Conservation (phyloP, 345 rosid genomes). For the Carallia brachiata region DNA sequence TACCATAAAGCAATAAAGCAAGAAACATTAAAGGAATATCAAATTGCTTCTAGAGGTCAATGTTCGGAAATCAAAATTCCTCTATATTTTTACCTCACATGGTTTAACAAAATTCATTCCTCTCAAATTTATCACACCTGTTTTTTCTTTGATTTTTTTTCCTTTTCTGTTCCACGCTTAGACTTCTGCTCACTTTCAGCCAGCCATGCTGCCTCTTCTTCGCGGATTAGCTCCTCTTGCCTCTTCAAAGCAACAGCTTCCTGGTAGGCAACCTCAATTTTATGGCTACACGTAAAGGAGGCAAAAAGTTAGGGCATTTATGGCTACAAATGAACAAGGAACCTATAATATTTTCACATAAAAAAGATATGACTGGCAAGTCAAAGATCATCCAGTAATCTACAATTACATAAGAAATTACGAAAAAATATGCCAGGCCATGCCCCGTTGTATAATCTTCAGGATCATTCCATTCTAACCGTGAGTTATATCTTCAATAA, state of each 20-base stretch:
- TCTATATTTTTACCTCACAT: neutral
- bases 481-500: too few relatives aligned
- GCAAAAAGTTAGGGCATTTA: conserved; percentile 6
- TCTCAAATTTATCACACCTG: conserved; percentile 40
- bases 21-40: neutral
- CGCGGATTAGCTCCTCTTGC: conserved; percentile 96
- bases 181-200: conserved; percentile 83
- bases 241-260: conserved; percentile 88
- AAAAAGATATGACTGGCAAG: neutral
- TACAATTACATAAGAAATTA: too few relatives aligned
- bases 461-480: too few relatives aligned
- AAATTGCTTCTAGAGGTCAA: neutral
- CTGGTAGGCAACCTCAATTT: conserved; percentile 88
- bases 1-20: neutral
- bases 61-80: neutral
- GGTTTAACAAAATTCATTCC: too few relatives aligned
- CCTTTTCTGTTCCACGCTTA: conserved; percentile 72
- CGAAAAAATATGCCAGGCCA: too few relatives aligned
- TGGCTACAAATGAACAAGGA: neutral
- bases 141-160: conserved; percentile 88
- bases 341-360: neutral
- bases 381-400: neutral
- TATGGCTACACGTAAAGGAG: conserved; percentile 50
- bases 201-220: conserved; percentile 85
- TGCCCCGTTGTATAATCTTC: too few relatives aligned